phyloP scores from a whole-genome alignment of 2,329 filamentous ascomycete genomes.

The Ascocoryne sarcoides region DNA sequence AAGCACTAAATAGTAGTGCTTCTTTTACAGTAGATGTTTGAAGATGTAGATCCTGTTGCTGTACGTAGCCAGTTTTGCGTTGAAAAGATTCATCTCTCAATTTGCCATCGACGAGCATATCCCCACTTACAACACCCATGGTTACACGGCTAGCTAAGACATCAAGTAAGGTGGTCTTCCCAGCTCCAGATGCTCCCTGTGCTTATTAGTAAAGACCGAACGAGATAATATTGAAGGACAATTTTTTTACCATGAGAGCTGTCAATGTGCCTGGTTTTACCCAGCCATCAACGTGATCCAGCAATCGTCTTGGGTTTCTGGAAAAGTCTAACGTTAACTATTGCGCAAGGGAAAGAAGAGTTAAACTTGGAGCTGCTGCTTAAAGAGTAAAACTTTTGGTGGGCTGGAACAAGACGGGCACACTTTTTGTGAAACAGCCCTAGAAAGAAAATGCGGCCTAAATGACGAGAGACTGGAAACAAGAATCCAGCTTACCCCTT shows the following conservation, averaged over 20 bases:
- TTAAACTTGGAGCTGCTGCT: no score
- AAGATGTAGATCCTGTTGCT: conserved; percentile 70
- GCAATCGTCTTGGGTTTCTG: not conserved
- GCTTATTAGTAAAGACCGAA: not conserved
- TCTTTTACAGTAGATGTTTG: conserved; percentile 79
- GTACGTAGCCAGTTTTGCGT: conserved; percentile 74
- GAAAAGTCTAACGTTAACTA: not conserved
- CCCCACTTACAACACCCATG: conserved; percentile 79
- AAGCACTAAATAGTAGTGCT: conserved; percentile 73
- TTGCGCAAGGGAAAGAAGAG: no score
- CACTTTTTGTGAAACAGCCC: no score
- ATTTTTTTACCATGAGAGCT: conserved; percentile 43
- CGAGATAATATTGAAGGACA: not conserved
- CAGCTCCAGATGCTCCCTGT: conserved; percentile 49
- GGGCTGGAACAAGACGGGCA: no score
- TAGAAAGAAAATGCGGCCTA: no score
- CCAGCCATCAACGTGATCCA: conserved; percentile 70
- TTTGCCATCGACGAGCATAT: conserved; percentile 60
- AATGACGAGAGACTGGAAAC: no score
- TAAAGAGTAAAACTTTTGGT: no score
- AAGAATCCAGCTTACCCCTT: conserved; percentile 40
- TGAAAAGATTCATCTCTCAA: conserved; percentile 75
- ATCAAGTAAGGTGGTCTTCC: conserved; percentile 84
- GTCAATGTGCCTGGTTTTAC: conserved; percentile 61
- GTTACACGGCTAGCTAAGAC: conserved; percentile 77